Evolutionary conservation across 2,329 filamentous ascomycete genomes (phyloP).

Genomic region (Graphium sp.): DNA sequence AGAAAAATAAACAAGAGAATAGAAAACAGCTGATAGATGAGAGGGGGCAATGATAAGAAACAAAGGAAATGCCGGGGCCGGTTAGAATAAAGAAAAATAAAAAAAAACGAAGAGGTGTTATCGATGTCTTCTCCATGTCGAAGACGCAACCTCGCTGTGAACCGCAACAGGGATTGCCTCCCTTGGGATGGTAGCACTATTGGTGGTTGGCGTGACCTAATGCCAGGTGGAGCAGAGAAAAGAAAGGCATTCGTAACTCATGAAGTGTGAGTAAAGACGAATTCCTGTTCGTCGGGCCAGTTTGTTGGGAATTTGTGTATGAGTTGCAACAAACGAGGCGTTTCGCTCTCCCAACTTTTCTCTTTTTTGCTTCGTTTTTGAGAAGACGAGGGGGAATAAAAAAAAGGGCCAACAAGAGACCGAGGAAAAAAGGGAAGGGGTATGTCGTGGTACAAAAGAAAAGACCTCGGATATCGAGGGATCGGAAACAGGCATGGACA

Average conservation of each 20-base stretch:
- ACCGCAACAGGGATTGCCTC: no score
- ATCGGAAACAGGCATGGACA: not conserved
- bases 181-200: no score
- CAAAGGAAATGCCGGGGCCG: not conserved
- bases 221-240: no score
- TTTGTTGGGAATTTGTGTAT: no score
- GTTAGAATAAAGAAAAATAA: slow-evolving; percentile 8
- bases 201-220: no score
- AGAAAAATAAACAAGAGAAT: slow-evolving; percentile 2
- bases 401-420: slow-evolving; percentile 7
- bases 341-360: no score
- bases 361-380: slow-evolving; percentile 7
- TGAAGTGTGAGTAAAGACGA: no score
- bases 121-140: no score
- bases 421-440: slow-evolving; percentile 9
- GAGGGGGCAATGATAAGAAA: slow-evolving; percentile 3
- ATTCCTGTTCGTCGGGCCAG: no score
- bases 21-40: not conserved
- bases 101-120: slow-evolving; percentile 9
- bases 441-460: slow-evolving; percentile 4
- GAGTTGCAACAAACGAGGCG: no score
- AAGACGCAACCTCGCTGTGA: no score
- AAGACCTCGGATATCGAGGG: not conserved
- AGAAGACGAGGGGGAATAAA: slow-evolving; percentile 3
- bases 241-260: no score